These are phyloP conservation scores for Taphrina sp. DNA, from an alignment of 1,139 yeast genomes.

Conservation along the genomic window DNA sequence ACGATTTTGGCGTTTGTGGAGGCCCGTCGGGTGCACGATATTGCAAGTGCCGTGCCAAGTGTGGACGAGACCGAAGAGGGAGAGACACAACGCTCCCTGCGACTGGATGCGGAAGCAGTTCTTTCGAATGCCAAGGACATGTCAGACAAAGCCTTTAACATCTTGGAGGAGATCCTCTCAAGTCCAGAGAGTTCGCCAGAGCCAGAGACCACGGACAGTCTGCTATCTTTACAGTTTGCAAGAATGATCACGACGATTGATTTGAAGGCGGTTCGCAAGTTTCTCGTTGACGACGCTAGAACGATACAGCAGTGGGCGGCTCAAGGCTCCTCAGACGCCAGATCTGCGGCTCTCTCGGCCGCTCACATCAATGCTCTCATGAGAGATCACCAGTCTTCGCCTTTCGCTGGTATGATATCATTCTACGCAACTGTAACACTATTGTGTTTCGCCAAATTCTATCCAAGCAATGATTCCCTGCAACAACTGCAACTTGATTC, in stretches of 20 bases:
- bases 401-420: constrained; percentile 26
- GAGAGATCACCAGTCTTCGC: constrained; percentile 14
- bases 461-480: constrained; percentile 5
- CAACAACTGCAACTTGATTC: constrained; percentile 21
- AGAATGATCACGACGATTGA: constrained; percentile 14
- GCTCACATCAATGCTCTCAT: constrained; percentile 13
- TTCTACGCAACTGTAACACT: constrained; percentile 13
- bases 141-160: constrained; percentile 20
- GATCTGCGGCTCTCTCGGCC: constrained; percentile 15
- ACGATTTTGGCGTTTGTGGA: constrained; percentile 22
- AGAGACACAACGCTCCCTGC: constrained; percentile 5
- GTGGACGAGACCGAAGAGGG: background rate
- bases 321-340: constrained; percentile 3
- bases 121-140: constrained; percentile 11
- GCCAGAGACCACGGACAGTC: constrained; percentile 1
- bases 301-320: background rate
- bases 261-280: constrained; percentile 9
- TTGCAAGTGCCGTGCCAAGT: constrained; percentile 17
- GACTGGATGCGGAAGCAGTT: constrained; percentile 17
- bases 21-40: constrained; percentile 26
- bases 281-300: constrained; percentile 17
- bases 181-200: constrained; percentile 1
- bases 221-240: constrained; percentile 12
- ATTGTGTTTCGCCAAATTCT: constrained; percentile 20
- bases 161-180: constrained; percentile 7